phyloP scores from a whole-genome alignment of 179 eudicot genomes.

The Silene noctiflora region DNA sequence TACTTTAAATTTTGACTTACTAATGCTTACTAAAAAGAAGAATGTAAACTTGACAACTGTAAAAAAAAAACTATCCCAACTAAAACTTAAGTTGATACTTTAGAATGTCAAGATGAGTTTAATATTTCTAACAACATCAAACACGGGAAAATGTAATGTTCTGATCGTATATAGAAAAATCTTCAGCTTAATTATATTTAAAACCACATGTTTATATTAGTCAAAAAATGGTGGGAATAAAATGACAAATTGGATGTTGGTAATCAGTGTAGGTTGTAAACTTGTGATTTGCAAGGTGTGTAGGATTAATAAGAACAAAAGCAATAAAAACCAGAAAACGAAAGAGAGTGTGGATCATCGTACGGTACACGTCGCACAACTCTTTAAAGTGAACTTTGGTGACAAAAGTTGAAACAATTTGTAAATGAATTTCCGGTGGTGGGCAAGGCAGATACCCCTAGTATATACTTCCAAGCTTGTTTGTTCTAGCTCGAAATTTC shows the following conservation, averaged over 20 bases:
- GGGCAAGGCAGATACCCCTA: constrained; percentile 14
- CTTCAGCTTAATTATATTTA: no score
- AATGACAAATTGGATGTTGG: background rate
- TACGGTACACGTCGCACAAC: background rate
- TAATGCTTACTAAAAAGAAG: no score
- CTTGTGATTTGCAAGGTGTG: background rate
- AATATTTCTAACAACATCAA: no score
- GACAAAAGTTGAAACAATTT: no score
- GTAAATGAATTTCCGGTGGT: background rate
- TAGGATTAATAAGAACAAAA: background rate
- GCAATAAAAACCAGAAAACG: background rate
- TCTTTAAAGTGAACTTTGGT: background rate
- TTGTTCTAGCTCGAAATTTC: background rate
- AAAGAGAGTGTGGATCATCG: background rate
- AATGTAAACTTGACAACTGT: no score
- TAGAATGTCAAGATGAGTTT: no score
- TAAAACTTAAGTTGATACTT: no score
- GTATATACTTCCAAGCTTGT: constrained; percentile 20
- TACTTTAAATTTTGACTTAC: no score
- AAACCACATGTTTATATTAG: background rate
- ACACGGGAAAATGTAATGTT: no score
- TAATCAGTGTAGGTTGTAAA: background rate
- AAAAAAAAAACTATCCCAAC: no score
- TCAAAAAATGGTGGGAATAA: background rate
- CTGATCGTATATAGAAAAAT: no score